These are phyloP conservation scores for Actinomucor elegans DNA, from an alignment of 371 early-diverging fungal species.

Conservation along the genomic window DNA sequence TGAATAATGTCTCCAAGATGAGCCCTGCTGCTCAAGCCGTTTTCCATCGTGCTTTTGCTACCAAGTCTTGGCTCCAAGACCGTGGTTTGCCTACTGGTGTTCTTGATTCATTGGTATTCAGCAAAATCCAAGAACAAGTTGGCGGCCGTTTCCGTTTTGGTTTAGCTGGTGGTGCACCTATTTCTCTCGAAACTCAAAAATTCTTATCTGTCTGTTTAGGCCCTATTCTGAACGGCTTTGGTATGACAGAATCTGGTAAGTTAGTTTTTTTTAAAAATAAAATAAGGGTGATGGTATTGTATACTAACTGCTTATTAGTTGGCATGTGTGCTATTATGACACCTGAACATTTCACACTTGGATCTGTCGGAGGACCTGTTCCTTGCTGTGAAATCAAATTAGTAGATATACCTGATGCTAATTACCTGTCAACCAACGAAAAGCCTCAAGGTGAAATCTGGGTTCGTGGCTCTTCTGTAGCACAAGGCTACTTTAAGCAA, in stretches of 20 bases:
- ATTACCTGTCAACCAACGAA: slow-evolving; percentile 67
- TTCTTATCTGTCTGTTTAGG: slow-evolving; percentile 70
- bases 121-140: slow-evolving; percentile 67
- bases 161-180: slow-evolving; percentile 84
- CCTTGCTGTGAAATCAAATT: slow-evolving; percentile 88
- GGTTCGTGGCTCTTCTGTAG: slow-evolving; percentile 76
- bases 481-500: slow-evolving; percentile 70
- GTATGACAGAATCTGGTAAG: slow-evolving; percentile 35
- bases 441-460: slow-evolving; percentile 85
- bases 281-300: slow-evolving; percentile 7
- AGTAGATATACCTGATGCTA: slow-evolving; percentile 82
- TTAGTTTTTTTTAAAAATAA: slow-evolving; percentile 3
- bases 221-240: slow-evolving; percentile 79
- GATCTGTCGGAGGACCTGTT: slow-evolving; percentile 81
- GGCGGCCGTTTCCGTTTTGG: slow-evolving; percentile 79
- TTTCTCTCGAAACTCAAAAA: slow-evolving; percentile 67
- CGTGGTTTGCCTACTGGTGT: slow-evolving; percentile 57
- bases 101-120: slow-evolving; percentile 76
- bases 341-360: slow-evolving; percentile 60
- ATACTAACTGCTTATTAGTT: slow-evolving; percentile 9
- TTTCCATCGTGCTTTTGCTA: slow-evolving; percentile 62
- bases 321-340: slow-evolving; percentile 65
- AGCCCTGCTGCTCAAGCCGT: slow-evolving; percentile 48
- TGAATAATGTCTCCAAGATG: slow-evolving; percentile 49
- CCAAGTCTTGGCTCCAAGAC: slow-evolving; percentile 59